Base-by-base conservation (phyloP, 108 stramenopile genomes). In the Pseudonitzschia delicatissima region DNA sequence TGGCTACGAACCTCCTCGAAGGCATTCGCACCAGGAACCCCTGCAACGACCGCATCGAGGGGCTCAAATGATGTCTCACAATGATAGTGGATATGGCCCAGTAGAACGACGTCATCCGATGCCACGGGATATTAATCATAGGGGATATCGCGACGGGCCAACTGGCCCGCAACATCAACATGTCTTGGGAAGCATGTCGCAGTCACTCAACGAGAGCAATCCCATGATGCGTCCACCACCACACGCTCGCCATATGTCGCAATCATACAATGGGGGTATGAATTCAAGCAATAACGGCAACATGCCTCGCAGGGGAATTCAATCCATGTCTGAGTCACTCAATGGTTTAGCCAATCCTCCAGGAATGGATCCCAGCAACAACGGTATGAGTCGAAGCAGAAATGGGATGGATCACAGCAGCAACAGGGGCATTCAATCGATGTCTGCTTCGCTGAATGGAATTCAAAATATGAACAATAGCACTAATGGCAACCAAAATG, bases 241-340 rank as follows among this genome's bases (percentile, higher is more conserved):
- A 21, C 2, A 48, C 23, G 47, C 21, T 2, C 20, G 23, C 20
- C 47, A 23, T 2, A 55, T 33, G 32, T 55, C 53, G n/a, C 28
- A 27, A 55, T 55, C 53, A 3, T 23, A 48, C 20, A 55, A 11
- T 27, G 11, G 2, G 31, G 31, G 26, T 21, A 48, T 48, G 47
- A 48, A 48, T 23, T 8, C n/a, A 5, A 52, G 17, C 26, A 55
- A 33, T 17, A 55, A 55, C n/a, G 29, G 13, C 29, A 8, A n/a
- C 9, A 31, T 34, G 17, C 28, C 8, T 13, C 53, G 33, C 8
- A 55, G 6, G 33, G 53, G 53, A 11, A 55, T 55, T 18, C 53
- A 55, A 3, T 55, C 53, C 32, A 55, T 55, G 53, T 31, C 32
- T 27, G 53, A 31, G 11, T 55, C 53, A 12, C 53, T 55, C 29